Percentiles rank a stretch among this genome's conserved stretches.
These are phyloP conservation scores for Kuraishia ogatae DNA, from an alignment of 805 yeast genomes.

Conservation along the genomic window DNA sequence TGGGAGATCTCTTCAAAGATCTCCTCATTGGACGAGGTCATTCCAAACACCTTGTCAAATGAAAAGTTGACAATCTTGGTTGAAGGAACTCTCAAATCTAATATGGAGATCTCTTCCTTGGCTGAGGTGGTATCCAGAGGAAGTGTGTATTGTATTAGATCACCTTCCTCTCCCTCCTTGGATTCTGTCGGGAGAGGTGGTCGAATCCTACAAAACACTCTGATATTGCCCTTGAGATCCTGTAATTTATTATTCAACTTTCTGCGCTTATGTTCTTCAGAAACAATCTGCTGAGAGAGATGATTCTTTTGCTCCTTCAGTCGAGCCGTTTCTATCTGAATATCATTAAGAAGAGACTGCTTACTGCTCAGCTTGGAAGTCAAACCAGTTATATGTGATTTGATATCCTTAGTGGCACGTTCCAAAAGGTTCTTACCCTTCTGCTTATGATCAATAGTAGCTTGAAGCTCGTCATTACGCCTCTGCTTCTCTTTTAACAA, in stretches of 20 bases:
- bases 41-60: conserved; percentile 74
- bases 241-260: conserved; percentile 65
- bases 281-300: conserved; percentile 2
- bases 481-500: conserved; percentile 25
- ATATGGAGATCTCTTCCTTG: conserved; percentile 19
- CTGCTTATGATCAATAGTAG: conserved; percentile 14
- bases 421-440: neutral
- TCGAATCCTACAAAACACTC: conserved; percentile 83
- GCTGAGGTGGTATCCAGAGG: neutral
- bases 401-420: neutral
- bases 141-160: conserved; percentile 14
- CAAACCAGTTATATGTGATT: neutral
- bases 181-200: conserved; percentile 32
- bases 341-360: neutral
- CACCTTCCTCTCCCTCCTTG: conserved; percentile 17
- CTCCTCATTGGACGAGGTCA: conserved; percentile 41
- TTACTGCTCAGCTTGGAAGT: neutral
- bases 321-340: conserved; percentile 1
- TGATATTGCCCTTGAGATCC: conserved; percentile 83
- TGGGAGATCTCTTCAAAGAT: conserved; percentile 83
- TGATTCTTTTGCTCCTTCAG: conserved; percentile 8
- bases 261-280: conserved; percentile 51
- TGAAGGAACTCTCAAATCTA: conserved; percentile 9
- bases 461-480: conserved; percentile 20
- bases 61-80: conserved; percentile 33